These are phyloP conservation scores for Diaporthe helianthi DNA, from an alignment of 2,329 filamentous ascomycete genomes.

Conservation along the genomic window DNA sequence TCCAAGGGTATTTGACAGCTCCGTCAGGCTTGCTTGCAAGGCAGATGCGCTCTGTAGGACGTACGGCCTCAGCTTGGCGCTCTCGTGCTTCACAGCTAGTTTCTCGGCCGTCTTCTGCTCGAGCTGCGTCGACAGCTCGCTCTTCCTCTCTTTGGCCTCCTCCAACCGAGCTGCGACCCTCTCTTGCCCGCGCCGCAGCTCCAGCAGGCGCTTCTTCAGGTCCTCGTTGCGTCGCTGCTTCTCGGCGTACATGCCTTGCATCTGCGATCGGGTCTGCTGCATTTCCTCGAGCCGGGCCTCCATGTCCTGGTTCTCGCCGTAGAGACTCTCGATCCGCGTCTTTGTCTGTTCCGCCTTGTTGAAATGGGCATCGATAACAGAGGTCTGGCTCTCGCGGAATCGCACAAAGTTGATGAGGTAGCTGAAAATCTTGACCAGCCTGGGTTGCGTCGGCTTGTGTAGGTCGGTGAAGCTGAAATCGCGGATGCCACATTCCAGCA, in stretches of 20 bases:
- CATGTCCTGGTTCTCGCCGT: slow-evolving; percentile 86
- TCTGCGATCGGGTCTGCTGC: slow-evolving; percentile 77
- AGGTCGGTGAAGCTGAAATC: slow-evolving; percentile 95
- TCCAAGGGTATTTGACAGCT: slow-evolving; percentile 79
- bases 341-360: slow-evolving; percentile 90
- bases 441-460: slow-evolving; percentile 87
- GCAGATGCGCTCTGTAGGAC: slow-evolving; percentile 86
- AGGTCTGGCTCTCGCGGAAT: slow-evolving; percentile 91
- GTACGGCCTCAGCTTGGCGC: slow-evolving; percentile 88
- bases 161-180: slow-evolving; percentile 83
- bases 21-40: slow-evolving; percentile 81
- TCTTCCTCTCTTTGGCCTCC: slow-evolving; percentile 81
- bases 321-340: slow-evolving; percentile 83
- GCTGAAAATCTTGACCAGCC: slow-evolving; percentile 93
- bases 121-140: slow-evolving; percentile 73
- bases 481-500: slow-evolving; percentile 87
- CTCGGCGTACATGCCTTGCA: slow-evolving; percentile 82
- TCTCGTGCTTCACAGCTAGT: slow-evolving; percentile 80
- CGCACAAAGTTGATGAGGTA: slow-evolving; percentile 99
- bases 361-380: slow-evolving; percentile 90
- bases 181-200: slow-evolving; percentile 83
- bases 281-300: slow-evolving; percentile 82
- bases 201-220: slow-evolving; percentile 80
- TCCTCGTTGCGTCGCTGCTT: slow-evolving; percentile 88
- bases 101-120: slow-evolving; percentile 76